phyloP scores from a whole-genome alignment of 1,284 basidiomycete species.

The Pseudozyma sp. region DNA sequence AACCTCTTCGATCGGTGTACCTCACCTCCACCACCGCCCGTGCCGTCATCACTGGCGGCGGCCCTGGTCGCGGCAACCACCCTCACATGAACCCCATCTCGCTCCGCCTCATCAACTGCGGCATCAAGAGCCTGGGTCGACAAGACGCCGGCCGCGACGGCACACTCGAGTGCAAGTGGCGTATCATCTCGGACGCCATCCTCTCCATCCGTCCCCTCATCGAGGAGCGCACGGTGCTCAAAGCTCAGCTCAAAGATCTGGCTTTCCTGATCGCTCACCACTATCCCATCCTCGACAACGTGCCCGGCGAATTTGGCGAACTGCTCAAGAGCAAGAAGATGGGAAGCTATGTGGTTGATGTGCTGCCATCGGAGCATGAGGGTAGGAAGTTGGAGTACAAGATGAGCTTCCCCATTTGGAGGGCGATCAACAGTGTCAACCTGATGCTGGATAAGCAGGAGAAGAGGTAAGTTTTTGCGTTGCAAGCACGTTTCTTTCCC shows the following conservation, averaged over 20 bases:
- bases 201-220: slow-evolving; percentile 84
- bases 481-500: background rate
- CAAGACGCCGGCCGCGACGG: slow-evolving; percentile 72
- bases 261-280: slow-evolving; percentile 72
- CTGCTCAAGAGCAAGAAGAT: slow-evolving; percentile 52
- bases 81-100: slow-evolving; percentile 76
- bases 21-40: slow-evolving; percentile 84
- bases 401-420: slow-evolving; percentile 64
- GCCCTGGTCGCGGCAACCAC: slow-evolving; percentile 55
- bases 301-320: slow-evolving; percentile 55
- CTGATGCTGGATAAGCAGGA: slow-evolving; percentile 69
- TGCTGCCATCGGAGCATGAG: slow-evolving; percentile 55
- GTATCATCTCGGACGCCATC: slow-evolving; percentile 86
- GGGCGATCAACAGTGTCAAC: slow-evolving; percentile 63
- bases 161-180: slow-evolving; percentile 73
- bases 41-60: slow-evolving; percentile 81
- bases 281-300: slow-evolving; percentile 59
- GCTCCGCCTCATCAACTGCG: slow-evolving; percentile 87
- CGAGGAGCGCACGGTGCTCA: slow-evolving; percentile 76
- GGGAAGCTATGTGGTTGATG: slow-evolving; percentile 63
- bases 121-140: slow-evolving; percentile 80
- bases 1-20: slow-evolving; percentile 84
- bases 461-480: slow-evolving; percentile 53
- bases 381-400: slow-evolving; percentile 49
- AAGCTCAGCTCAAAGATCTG: slow-evolving; percentile 75